Conservation (phyloP, 1,284 basidiomycete species). For the Naganishia cerealis region DNA sequence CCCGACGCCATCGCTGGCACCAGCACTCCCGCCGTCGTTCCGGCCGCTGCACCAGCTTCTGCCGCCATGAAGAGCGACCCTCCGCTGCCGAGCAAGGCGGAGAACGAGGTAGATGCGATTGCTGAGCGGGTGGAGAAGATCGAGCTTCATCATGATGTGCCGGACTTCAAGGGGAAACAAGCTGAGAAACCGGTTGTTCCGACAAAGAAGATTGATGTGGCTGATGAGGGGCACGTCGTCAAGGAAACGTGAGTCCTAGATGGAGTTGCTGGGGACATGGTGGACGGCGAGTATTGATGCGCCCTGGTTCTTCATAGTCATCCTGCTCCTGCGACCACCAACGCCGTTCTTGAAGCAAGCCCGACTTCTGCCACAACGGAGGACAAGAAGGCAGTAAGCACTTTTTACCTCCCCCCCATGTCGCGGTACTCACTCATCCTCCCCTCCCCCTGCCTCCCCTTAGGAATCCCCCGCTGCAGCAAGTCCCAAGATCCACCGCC, state of each 20-base stretch:
- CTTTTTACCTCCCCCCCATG: not conserved
- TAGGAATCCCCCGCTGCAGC: constrained; percentile 3
- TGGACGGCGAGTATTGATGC: not conserved
- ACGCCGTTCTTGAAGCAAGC: not conserved
- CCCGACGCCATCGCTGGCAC: not conserved
- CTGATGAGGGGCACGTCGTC: not conserved
- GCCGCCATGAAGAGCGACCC: not conserved
- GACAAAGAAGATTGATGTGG: not conserved
- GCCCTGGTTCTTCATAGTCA: not conserved
- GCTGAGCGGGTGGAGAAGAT: constrained; percentile 1
- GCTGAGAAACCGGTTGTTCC: not conserved
- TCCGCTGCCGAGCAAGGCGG: not conserved
- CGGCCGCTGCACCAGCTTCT: not conserved
- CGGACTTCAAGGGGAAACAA: not conserved
- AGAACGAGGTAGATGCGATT: not conserved
- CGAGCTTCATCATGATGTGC: not conserved
- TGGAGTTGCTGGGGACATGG: not conserved
- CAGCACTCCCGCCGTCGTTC: not conserved
- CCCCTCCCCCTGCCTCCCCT: not conserved
- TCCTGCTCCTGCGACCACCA: not conserved
- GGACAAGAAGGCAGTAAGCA: constrained; percentile 23
- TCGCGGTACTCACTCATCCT: not conserved
- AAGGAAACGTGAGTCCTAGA: constrained; percentile 14
- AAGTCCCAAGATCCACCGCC: constrained; percentile 30
- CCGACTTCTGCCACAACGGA: not conserved